A percentile compares a stretch with the other conserved stretches of the same genome.
Conservation (phyloP, 2,329 filamentous ascomycete species). For the Aspergillus chevalieri region DNA sequence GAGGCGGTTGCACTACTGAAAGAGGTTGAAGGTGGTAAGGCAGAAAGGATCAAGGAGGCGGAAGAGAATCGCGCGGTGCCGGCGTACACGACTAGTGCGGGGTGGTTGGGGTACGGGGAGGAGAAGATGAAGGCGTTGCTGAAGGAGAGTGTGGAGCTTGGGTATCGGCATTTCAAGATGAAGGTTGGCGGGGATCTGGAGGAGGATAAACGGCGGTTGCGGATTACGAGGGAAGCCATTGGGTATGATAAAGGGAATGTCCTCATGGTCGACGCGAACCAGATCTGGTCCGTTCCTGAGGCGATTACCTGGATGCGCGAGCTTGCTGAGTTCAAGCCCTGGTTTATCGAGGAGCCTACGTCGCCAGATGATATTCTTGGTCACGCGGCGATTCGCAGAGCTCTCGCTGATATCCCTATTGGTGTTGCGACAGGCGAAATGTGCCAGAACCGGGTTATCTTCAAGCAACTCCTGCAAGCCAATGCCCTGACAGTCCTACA, state of each 20-base stretch:
- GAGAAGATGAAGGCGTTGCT: conserved; percentile 76
- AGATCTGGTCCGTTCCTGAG: conserved; percentile 81
- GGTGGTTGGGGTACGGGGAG: conserved; percentile 86
- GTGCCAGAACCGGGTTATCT: conserved; percentile 90
- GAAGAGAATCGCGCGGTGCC: conserved; percentile 70
- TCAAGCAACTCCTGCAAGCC: conserved; percentile 79
- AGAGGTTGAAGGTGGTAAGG: conserved; percentile 61
- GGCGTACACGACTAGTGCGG: conserved; percentile 83
- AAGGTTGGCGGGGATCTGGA: conserved; percentile 74
- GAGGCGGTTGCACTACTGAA: conserved; percentile 70
- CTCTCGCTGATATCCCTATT: conserved; percentile 58
- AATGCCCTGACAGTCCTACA: conserved; percentile 84
- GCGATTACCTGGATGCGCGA: conserved; percentile 81
- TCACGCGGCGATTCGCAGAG: conserved; percentile 77
- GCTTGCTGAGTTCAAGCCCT: conserved; percentile 69
- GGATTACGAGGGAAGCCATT: conserved; percentile 71
- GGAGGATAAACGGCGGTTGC: conserved; percentile 63
- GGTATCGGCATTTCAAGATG: conserved; percentile 83
- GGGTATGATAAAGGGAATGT: conserved; percentile 77
- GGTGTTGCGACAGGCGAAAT: conserved; percentile 89
- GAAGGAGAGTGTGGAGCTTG: conserved; percentile 65
- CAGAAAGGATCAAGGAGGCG: conserved; percentile 65
- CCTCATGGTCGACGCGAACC: conserved; percentile 85
- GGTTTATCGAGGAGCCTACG: conserved; percentile 94
- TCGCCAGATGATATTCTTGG: conserved; percentile 84